phyloP scores from a whole-genome alignment of 78 protist species.

The Planoprotostelium fungivorum region DNA sequence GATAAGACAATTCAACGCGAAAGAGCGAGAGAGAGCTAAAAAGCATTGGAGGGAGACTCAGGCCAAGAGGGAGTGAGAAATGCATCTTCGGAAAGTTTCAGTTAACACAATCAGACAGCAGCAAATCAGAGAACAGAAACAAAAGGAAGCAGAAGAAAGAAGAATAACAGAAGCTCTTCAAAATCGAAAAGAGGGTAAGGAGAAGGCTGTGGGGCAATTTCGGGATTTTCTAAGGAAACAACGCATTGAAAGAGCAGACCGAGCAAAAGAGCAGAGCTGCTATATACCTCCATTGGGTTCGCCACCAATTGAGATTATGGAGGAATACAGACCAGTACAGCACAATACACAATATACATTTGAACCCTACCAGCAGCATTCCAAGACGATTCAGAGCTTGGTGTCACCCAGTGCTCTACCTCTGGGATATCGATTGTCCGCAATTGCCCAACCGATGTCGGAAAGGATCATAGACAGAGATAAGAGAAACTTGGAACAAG shows the following conservation, averaged over 20 bases:
- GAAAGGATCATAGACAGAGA: background rate
- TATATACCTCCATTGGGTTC: no score
- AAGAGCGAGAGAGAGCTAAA: background rate
- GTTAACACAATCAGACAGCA: background rate
- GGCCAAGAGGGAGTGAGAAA: background rate
- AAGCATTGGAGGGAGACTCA: background rate
- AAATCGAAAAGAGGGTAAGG: background rate
- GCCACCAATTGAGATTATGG: no score
- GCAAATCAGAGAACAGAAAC: background rate
- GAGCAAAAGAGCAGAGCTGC: background rate
- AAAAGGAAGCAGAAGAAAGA: background rate
- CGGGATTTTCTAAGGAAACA: no score
- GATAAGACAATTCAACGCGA: background rate
- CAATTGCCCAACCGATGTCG: background rate
- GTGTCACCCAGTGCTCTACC: background rate
- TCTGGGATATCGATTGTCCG: background rate
- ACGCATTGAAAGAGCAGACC: background rate
- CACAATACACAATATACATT: background rate
- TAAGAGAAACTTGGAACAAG: background rate
- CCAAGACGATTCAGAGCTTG: background rate
- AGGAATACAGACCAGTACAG: background rate
- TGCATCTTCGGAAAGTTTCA: background rate
- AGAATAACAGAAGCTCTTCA: background rate
- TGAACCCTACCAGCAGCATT: background rate
- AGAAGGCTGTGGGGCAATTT: background rate